These are phyloP conservation scores for Saccharomycopsis hybrid DNA, from an alignment of 1,139 yeast genomes.

Conservation along the genomic window DNA sequence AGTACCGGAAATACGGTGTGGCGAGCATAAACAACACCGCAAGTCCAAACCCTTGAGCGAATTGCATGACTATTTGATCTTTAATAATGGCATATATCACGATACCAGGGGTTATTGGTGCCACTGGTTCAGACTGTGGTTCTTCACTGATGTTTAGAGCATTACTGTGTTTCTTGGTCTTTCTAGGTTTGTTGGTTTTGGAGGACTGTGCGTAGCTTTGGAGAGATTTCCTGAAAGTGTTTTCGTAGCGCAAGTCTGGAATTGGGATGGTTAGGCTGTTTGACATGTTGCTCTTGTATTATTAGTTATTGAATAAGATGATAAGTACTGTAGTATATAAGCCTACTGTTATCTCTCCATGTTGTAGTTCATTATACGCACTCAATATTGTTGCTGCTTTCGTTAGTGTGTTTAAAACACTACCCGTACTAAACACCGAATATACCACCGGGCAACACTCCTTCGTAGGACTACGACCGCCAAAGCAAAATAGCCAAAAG, in stretches of 20 bases:
- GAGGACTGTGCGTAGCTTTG: conserved; percentile 26
- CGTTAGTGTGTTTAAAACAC: too few relatives aligned
- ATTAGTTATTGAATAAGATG: too few relatives aligned
- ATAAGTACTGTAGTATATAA: too few relatives aligned
- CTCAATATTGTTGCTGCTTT: too few relatives aligned
- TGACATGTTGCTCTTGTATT: too few relatives aligned
- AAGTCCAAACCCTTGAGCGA: conserved; percentile 42
- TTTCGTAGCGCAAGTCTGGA: conserved; percentile 66
- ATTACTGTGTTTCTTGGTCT: conserved; percentile 20
- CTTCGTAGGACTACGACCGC: too few relatives aligned
- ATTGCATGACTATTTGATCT: conserved; percentile 66
- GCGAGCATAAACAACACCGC: conserved; percentile 18
- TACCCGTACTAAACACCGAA: too few relatives aligned
- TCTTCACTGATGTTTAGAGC: conserved; percentile 16
- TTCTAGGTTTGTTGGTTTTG: conserved; percentile 23
- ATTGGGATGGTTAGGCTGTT: conserved; percentile 29
- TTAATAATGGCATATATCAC: conserved; percentile 51
- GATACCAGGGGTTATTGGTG: conserved; percentile 40
- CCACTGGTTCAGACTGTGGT: conserved; percentile 22
- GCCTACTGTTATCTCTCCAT: too few relatives aligned
- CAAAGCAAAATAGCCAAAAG: too few relatives aligned
- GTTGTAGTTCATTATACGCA: too few relatives aligned
- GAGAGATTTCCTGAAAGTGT: conserved; percentile 48
- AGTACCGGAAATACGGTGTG: conserved; percentile 9
- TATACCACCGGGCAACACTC: too few relatives aligned